Evolutionary conservation across 768 basidiomycete species (phyloP).

Genomic region (Kondoa subrosea): DNA sequence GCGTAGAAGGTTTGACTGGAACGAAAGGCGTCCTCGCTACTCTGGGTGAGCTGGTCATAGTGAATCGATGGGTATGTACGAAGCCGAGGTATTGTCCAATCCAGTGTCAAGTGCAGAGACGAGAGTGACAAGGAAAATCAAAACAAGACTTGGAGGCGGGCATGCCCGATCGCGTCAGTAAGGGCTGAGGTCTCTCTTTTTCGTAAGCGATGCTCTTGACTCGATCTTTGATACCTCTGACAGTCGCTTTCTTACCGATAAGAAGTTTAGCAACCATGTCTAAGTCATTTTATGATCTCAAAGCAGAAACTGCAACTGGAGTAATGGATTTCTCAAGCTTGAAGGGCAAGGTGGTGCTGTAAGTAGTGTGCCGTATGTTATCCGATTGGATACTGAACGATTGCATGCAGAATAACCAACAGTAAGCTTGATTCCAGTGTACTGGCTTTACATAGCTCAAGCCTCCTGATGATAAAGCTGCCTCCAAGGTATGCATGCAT

Average conservation of each 20-base stretch:
- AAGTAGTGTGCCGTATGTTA: background rate
- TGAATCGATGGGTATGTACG: background rate
- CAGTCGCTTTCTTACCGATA: background rate
- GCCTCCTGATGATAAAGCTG: too few relatives aligned
- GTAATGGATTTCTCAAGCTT: background rate
- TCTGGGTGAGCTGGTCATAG: background rate
- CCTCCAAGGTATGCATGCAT: background rate
- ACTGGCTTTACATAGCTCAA: too few relatives aligned
- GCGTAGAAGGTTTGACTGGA: constrained; percentile 4
- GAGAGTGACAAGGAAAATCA: too few relatives aligned
- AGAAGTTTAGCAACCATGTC: background rate
- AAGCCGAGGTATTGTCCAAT: too few relatives aligned
- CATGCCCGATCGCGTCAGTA: too few relatives aligned
- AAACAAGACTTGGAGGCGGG: too few relatives aligned
- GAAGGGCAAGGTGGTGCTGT: background rate
- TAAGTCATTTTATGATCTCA: background rate
- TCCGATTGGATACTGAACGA: background rate
- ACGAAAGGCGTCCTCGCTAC: background rate
- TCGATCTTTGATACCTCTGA: background rate
- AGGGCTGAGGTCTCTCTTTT: too few relatives aligned
- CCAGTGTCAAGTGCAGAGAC: too few relatives aligned
- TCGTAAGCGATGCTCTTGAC: background rate
- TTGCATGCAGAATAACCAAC: background rate
- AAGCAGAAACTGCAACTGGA: background rate
- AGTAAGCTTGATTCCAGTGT: too few relatives aligned